A percentile compares a stretch with the other conserved stretches of the same genome.
Conservation (phyloP, 2,329 filamentous ascomycete species). For the Coniochaeta sp. region DNA sequence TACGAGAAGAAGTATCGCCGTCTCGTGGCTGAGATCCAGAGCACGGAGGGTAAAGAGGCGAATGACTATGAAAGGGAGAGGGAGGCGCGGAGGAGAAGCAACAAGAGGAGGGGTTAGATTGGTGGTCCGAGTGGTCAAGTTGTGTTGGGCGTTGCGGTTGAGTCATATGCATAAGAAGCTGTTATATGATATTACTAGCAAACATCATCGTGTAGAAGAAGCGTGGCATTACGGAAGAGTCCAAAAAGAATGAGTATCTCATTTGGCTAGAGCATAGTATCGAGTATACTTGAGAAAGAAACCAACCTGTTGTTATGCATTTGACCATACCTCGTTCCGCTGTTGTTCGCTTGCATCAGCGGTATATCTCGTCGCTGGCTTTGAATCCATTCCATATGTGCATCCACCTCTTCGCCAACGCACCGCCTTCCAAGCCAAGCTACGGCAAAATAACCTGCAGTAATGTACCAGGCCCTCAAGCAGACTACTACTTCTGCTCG, state of each 20-base stretch:
- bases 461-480: neutral
- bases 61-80: slow-evolving; percentile 89
- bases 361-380: no score
- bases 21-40: slow-evolving; percentile 90
- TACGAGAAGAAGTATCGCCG: slow-evolving; percentile 97
- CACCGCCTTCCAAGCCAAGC: neutral
- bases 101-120: slow-evolving; percentile 25
- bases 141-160: neutral
- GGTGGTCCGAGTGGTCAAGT: neutral
- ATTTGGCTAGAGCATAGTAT: neutral
- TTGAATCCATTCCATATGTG: no score
- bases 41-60: slow-evolving; percentile 76
- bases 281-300: neutral
- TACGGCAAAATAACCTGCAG: neutral
- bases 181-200: no score
- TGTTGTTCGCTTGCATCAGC: neutral
- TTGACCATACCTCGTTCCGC: neutral
- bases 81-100: slow-evolving; percentile 61
- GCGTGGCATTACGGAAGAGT: neutral
- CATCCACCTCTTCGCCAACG: neutral
- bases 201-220: neutral
- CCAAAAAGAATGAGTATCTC: neutral
- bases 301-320: neutral
- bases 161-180: no score
- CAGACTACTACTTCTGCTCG: neutral